Base-by-base conservation (phyloP, 2,329 filamentous ascomycete genomes). In the Aspergillus ustus region DNA sequence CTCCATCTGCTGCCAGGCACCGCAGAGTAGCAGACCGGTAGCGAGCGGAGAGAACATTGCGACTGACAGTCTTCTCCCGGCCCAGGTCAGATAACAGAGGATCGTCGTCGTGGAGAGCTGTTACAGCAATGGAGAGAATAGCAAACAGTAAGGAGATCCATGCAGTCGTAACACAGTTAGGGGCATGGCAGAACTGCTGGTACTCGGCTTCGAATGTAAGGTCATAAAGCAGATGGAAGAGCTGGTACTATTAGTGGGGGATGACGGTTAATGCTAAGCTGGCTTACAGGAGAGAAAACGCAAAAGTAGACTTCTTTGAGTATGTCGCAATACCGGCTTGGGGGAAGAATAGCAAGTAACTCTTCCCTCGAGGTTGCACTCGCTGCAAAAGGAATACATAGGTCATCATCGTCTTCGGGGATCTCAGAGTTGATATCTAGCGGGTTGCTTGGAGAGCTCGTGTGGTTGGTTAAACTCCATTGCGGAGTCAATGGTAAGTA, bases 181-280 rank as follows among this genome's bases (percentile, higher is more conserved):
- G 71, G 40, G 75, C 71, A 60, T 76, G 70, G 34, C 70, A 71
- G 55, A 80, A 80, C 20, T 71, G 68, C 43, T 73, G 70, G 61
- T 79, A 80, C 59, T 78, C 75, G 15, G 70, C 70, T 40, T 77
- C 71, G 43, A 79, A 80, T 3, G 76, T 77, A 48, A 76, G 69
- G 59, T 79, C 77, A 54, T 79, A 77, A 9, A 80, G 72, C 48
- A 79, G 73, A 65, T 79, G 77, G 52, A 79, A 79, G 13, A 80
- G 66, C 72, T 74, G 34, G 7, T 37, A 37, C 31, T 37, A 13
- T 37, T 37, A 37, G 31, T 19, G 15, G 2, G 37, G 55, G 20
- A 19, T 7, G 43, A 13, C 1, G 31, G 20, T 3, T 13, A 13
- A 37, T 8, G 7, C 15, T 37, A 2, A 11, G 22, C n/a, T 11